Conservation (phyloP, 768 basidiomycete species). For the Boletales sp. region DNA sequence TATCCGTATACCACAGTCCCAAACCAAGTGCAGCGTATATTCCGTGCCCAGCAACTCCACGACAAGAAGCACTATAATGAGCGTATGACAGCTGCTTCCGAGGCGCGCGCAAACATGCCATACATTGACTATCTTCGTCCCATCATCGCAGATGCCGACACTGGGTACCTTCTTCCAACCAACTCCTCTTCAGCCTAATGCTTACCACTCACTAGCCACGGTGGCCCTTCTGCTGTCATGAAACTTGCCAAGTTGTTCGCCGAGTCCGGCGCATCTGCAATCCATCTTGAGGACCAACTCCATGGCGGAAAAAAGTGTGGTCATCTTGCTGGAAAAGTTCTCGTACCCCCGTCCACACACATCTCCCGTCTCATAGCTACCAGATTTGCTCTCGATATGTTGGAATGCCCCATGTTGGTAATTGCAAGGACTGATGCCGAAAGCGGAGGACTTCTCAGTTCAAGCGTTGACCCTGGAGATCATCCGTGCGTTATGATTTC, state of each 20-base stretch:
- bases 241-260: slow-evolving; percentile 92
- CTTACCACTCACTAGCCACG: slow-evolving; percentile 55
- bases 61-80: slow-evolving; percentile 93
- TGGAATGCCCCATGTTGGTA: slow-evolving; percentile 83
- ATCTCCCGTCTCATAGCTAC: slow-evolving; percentile 80
- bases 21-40: slow-evolving; percentile 89
- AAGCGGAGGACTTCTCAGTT: slow-evolving; percentile 78
- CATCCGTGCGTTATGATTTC: slow-evolving; percentile 46
- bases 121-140: slow-evolving; percentile 88
- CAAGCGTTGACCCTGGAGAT: slow-evolving; percentile 78
- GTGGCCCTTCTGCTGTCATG: slow-evolving; percentile 91
- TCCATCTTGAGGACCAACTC: slow-evolving; percentile 92
- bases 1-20: slow-evolving; percentile 97
- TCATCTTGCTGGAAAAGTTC: slow-evolving; percentile 87
- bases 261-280: slow-evolving; percentile 88
- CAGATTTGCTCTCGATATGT: slow-evolving; percentile 87
- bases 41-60: slow-evolving; percentile 89
- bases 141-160: slow-evolving; percentile 93
- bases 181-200: neutral
- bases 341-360: slow-evolving; percentile 88
- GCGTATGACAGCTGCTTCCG: slow-evolving; percentile 60
- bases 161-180: slow-evolving; percentile 55
- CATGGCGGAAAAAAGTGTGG: slow-evolving; percentile 97
- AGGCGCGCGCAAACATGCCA: slow-evolving; percentile 65
- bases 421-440: slow-evolving; percentile 94